A percentile compares a stretch with the other conserved stretches of the same genome.
These are phyloP conservation scores for Metarhizium brunneum DNA, from an alignment of 2,329 filamentous ascomycete species.

Conservation along the genomic window DNA sequence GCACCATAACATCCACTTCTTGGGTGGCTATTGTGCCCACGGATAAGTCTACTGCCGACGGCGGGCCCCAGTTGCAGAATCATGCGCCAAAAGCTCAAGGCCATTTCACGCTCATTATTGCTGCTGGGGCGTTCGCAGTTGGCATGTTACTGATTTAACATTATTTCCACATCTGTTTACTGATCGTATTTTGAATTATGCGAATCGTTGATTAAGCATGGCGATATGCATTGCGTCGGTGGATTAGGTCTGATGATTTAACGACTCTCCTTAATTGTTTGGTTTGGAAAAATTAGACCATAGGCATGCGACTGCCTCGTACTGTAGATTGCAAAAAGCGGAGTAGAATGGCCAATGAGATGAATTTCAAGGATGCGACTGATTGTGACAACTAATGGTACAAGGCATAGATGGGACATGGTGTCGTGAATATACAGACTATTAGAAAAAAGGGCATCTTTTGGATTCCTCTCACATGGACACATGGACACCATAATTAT, in stretches of 20 bases:
- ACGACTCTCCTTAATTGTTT: conserved; percentile 4
- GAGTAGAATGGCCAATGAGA: neutral
- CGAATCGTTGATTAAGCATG: neutral
- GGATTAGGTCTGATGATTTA: neutral
- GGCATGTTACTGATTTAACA: conserved; percentile 1
- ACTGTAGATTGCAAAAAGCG: neutral
- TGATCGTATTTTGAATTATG: neutral
- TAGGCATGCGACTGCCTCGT: neutral
- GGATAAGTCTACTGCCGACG: conserved; percentile 16
- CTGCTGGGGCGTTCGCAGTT: conserved; percentile 18
- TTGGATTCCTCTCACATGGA: neutral
- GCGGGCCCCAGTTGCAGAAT: conserved; percentile 28
- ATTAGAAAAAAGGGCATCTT: neutral
- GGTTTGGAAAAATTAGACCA: neutral
- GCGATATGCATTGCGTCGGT: neutral
- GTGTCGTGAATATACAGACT: neutral
- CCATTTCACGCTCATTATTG: conserved; percentile 11
- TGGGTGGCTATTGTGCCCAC: conserved; percentile 35
- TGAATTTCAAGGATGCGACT: neutral
- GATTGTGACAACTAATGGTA: neutral
- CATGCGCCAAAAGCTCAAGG: conserved; percentile 17
- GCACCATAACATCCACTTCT: conserved; percentile 39
- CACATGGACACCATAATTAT: too few relatives aligned
- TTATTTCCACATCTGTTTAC: neutral
- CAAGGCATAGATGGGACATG: neutral